Percentiles rank a stretch among this genome's conserved stretches.
These are phyloP conservation scores for Podospora fimiseda DNA, from an alignment of 495 filamentous ascomycete genomes.

Conservation along the genomic window DNA sequence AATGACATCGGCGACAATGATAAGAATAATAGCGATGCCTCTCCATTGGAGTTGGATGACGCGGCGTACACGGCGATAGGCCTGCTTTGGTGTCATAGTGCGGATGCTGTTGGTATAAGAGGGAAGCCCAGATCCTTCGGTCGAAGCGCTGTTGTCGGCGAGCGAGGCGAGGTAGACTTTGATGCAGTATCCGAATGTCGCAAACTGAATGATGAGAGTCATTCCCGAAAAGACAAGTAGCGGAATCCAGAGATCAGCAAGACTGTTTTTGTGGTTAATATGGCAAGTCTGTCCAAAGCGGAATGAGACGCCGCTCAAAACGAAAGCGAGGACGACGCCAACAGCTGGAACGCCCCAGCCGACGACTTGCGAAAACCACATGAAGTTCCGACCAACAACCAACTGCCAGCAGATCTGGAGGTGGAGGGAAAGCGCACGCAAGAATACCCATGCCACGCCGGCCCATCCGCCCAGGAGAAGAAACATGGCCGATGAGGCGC, in stretches of 20 bases:
- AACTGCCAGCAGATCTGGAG: slow-evolving; percentile 98
- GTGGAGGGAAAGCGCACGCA: slow-evolving; percentile 86
- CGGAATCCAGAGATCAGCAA: slow-evolving; percentile 86
- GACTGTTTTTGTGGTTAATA: slow-evolving; percentile 76
- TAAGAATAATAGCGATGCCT: slow-evolving; percentile 74
- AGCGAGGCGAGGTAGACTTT: slow-evolving; percentile 87
- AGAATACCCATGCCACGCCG: slow-evolving; percentile 81
- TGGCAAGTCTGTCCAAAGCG: slow-evolving; percentile 88
- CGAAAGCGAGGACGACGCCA: slow-evolving; percentile 64
- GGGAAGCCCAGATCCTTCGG: slow-evolving; percentile 64
- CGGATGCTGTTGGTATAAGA: slow-evolving; percentile 74
- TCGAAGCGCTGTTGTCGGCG: slow-evolving; percentile 61
- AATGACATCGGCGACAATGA: slow-evolving; percentile 83
- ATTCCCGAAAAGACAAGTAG: slow-evolving; percentile 71
- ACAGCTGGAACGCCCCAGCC: slow-evolving; percentile 80
- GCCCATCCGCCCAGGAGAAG: slow-evolving; percentile 79
- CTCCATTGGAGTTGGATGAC: slow-evolving; percentile 94
- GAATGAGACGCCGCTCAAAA: slow-evolving; percentile 88
- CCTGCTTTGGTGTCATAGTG: slow-evolving; percentile 78
- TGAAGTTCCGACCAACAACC: slow-evolving; percentile 80
- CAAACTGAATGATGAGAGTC: slow-evolving; percentile 73
- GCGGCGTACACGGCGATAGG: slow-evolving; percentile 75
- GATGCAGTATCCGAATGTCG: slow-evolving; percentile 88
- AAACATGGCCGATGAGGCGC: slow-evolving; percentile 83
- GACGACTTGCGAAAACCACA: slow-evolving; percentile 71